Base-by-base conservation (phyloP, 2,329 filamentous ascomycete genomes). In the Botrytis fragariae region DNA sequence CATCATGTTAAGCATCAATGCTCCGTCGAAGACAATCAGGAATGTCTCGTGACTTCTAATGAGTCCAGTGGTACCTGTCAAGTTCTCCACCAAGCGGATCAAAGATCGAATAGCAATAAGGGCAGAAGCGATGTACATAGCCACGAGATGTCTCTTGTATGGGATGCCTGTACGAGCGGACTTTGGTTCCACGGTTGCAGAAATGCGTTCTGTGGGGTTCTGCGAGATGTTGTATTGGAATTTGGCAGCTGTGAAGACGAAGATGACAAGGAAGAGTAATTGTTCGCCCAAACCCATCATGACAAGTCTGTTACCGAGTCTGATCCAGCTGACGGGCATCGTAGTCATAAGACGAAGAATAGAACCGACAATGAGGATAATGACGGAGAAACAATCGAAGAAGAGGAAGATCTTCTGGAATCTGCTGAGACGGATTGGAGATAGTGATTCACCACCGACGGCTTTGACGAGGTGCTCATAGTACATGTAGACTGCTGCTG, bases 321-420 rank as follows among this genome's bases (percentile, higher is more conserved):
- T 44, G 20, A 62, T 62, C 65, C 65, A 69, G 29, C 32, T 71
- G 14, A 14, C n/a, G 4, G 69, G 54, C n/a, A 61, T 2, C 5
- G 16, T 62, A 37, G 57, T 65, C 63, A 51, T 71, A 5, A 71
- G 57, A 18, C 69, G 57, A 18, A 71, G 12, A 22, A 71, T n/a
- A 4, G 69, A 71, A 37, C 69, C 69, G 39, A 71, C 57, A 14
- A 45, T 20, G 16, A 71, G 57, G 32, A 71, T 48, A 16, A 63
- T 7, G 4, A n/a, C 25, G 29, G 69, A 71, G 16, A 71, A 62
- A 20, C 57, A 71, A 29, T 71, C 69, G 59, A 71, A 71, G 42
- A 71, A 62, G 20, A 71, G 54, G 32, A 71, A 71, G 4, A 71
- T 37, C 69, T 63, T 71, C 12, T 62, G 54, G 29, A 71, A 71